Conservation (phyloP, 768 basidiomycete species). For the Pulveroboletus ravenelii region DNA sequence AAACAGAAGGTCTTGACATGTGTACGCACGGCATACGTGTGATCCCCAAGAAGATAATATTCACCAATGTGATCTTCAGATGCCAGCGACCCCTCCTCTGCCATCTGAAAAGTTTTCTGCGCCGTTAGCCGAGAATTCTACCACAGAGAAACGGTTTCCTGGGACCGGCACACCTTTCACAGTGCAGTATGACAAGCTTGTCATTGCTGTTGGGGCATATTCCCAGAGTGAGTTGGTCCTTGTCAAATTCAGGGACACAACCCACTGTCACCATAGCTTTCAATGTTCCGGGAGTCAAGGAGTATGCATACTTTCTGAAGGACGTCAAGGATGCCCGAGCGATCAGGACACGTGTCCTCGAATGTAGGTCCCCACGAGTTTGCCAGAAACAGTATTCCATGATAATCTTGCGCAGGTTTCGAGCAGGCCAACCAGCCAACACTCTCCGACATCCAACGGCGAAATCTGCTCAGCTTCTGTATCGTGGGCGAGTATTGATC, state of each 20-base stretch:
- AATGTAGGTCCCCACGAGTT: constrained; percentile 41
- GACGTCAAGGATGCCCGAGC: constrained; percentile 70
- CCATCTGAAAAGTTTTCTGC: constrained; percentile 25
- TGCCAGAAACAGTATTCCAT: not conserved
- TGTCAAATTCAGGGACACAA: constrained; percentile 2
- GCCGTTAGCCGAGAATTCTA: constrained; percentile 10
- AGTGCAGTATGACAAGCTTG: constrained; percentile 71
- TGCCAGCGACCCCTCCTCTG: constrained; percentile 55
- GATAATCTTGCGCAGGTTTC: constrained; percentile 45
- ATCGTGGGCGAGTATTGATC: constrained; percentile 61
- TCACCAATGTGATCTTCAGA: constrained; percentile 33
- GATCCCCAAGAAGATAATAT: not conserved
- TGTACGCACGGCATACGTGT: constrained; percentile 36
- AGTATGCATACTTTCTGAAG: constrained; percentile 78
- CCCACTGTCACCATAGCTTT: constrained; percentile 44
- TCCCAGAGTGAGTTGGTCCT: constrained; percentile 56
- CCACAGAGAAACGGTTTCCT: constrained; percentile 17
- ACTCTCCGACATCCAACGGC: constrained; percentile 66
- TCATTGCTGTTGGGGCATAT: constrained; percentile 84
- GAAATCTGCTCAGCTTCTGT: constrained; percentile 78
- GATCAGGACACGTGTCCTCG: constrained; percentile 69
- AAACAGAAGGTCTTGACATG: constrained; percentile 54
- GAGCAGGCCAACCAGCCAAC: constrained; percentile 84
- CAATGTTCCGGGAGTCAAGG: constrained; percentile 70
- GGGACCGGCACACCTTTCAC: constrained; percentile 42